phyloP scores from a whole-genome alignment of 2,329 filamentous ascomycete species.

The Exophiala sp. region DNA sequence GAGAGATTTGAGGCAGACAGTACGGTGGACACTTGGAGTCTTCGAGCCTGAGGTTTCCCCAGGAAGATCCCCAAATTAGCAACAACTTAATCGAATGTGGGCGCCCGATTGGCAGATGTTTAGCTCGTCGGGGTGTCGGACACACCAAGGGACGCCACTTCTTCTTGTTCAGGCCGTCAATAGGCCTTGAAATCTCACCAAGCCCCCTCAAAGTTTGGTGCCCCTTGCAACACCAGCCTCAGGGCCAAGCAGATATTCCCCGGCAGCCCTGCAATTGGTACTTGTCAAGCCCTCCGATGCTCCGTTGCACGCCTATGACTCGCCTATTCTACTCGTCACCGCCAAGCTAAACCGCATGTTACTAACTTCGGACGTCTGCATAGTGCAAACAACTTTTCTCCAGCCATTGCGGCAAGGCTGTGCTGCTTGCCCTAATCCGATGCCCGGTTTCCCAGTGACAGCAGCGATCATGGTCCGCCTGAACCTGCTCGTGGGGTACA shows the following conservation, averaged over 20 bases:
- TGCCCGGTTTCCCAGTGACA: neutral
- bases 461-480: neutral
- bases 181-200: neutral
- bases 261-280: too few relatives aligned
- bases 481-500: neutral
- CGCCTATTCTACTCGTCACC: neutral
- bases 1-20: conserved; percentile 9
- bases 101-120: conserved; percentile 3
- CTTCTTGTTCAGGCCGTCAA: too few relatives aligned
- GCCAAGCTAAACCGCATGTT: neutral
- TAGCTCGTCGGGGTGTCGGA: conserved; percentile 2
- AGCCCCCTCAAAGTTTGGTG: neutral
- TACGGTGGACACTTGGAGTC: neutral
- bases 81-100: conserved; percentile 7
- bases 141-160: neutral
- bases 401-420: conserved; percentile 21
- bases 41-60: conserved; percentile 4
- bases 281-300: neutral
- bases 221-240: too few relatives aligned
- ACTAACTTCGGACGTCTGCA: conserved; percentile 17
- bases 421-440: conserved; percentile 1
- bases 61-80: conserved; percentile 16
- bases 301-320: neutral
- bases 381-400: conserved; percentile 1
- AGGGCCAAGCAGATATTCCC: too few relatives aligned